Evolutionary conservation across 805 yeast genomes (phyloP), one percentile per base, ranked within the genome.

Genomic region (Saccharomycopsis amapae): DNA sequence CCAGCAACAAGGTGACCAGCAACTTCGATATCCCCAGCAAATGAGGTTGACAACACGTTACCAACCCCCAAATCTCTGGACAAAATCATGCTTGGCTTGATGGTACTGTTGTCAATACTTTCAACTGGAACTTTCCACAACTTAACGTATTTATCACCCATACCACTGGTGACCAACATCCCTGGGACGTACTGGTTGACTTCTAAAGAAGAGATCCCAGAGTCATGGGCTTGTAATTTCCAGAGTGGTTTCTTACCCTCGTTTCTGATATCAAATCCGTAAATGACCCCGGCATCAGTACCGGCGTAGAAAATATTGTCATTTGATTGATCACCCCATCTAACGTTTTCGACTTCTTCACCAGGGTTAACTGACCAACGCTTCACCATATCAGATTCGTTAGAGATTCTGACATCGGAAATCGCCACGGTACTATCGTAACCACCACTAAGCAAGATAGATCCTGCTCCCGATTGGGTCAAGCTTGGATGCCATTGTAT

Each of bases 151-250:
- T 85, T 85, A 57, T 93, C 98, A 46, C 89, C 85, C 88, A 85
- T 83, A 4, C 96, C 95, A 42, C 93, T 81, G 1, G 97, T 86
- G 20, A 80, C 78, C 59, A 93, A 63, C 71, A 85, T 66, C 17
- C 90, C 93, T 22, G 81, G 79, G 26, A 87, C 61, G 59, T 68
- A 75, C 22, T 61, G 60, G 65, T 86, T 89, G 31, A 81, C 73
- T 54, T 81, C 82, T 55, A 93, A 72, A 2, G 90, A 72, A 3
- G 96, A 82, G 51, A 93, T 82, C 51, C 95, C 97, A 2, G 95
- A 76, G 65, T 93, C 97, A 62, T 93, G 98, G 2, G 97, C 97
- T 63, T 93, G 96, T 55, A 93, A 71, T 2, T 95, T 86, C 98
- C 98, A 93, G 26, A 90, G 57, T 17, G 97, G 89, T 53, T 73